Base-by-base conservation (phyloP, 345 rosid genomes). In the Boechera retrofracta region DNA sequence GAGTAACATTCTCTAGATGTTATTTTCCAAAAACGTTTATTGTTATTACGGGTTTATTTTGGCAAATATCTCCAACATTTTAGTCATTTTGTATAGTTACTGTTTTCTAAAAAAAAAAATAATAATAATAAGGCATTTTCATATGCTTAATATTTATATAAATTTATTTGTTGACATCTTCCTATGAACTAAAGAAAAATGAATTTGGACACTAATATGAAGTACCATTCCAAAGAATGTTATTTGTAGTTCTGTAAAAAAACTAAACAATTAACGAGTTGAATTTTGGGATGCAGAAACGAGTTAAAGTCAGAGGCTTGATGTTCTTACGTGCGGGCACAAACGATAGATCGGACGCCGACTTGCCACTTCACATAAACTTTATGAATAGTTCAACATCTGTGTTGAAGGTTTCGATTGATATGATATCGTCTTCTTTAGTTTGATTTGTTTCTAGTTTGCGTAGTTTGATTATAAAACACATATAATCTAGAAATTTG, bases 271-370 rank as follows among this genome's bases (percentile, higher is more conserved):
- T 31, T 5, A n/a, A 32, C 28, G 66, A 62, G 75, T 55, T 70
- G 60, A 70, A 33, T 24, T 0, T 49, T 68, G 38, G 28, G 47
- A 53, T 28, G 56, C 31, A 62, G 29, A 41, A 24, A 33, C 38
- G 16, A 67, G 67, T 8, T 35, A 58, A 60, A 52, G 35, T 38
- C 26, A 55, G 8, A 44, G 56, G 18, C 10, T 48, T 49, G 11
- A 5, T 38, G 67, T 71, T 77, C 33, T 70, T 71, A 78, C 81
- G 77, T 78, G 73, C 77, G 28, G 33, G 81, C 81, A 78, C 77
- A 66, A 65, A 72, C 15, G 39, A 48, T 41, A 77, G 66, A 52
- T 33, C 31, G 1, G 64, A 53, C 32, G 47, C 67, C 67, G 51
- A 70, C 63, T 72, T 51, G 28, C 41, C n/a, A 32, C 67, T 77